Evolutionary conservation across 2,329 filamentous ascomycete genomes (phyloP).

Genomic region (Verticillium zaregamsianum): DNA sequence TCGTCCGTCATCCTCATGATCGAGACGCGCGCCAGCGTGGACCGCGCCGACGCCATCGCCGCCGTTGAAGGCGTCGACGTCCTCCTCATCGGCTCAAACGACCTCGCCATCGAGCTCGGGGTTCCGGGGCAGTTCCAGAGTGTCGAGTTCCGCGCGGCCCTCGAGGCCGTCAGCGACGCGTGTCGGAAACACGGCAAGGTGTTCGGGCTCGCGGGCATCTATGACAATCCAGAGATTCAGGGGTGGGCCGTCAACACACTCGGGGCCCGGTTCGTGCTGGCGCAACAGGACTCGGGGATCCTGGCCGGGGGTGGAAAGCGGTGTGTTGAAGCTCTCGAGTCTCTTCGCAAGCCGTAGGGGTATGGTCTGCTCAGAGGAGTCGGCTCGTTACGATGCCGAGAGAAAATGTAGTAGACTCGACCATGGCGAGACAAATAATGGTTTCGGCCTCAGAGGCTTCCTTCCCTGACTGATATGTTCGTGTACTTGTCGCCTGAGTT

Average conservation of each 20-base stretch:
- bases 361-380: no score
- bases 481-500: no score
- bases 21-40: slow-evolving; percentile 18
- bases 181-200: slow-evolving; percentile 15
- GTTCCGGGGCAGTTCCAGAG: slow-evolving; percentile 15
- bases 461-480: no score
- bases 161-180: slow-evolving; percentile 13
- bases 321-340: background rate
- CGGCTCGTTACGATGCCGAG: no score
- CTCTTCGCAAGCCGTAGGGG: background rate
- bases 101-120: slow-evolving; percentile 21
- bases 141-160: slow-evolving; percentile 9
- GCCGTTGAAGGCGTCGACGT: slow-evolving; percentile 24
- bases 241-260: slow-evolving; percentile 14
- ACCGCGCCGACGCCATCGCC: slow-evolving; percentile 23
- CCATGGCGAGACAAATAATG: no score
- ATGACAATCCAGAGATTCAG: slow-evolving; percentile 13
- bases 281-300: slow-evolving; percentile 15
- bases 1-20: slow-evolving; percentile 22
- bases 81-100: slow-evolving; percentile 24
- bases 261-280: slow-evolving; percentile 12
- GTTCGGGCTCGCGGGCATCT: slow-evolving; percentile 19
- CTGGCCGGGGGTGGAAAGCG: background rate
- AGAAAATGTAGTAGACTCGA: no score
- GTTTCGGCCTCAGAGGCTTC: no score